Base-by-base conservation (phyloP, 192 early-diverging fungal genomes). In the Backusella psychrophila region DNA sequence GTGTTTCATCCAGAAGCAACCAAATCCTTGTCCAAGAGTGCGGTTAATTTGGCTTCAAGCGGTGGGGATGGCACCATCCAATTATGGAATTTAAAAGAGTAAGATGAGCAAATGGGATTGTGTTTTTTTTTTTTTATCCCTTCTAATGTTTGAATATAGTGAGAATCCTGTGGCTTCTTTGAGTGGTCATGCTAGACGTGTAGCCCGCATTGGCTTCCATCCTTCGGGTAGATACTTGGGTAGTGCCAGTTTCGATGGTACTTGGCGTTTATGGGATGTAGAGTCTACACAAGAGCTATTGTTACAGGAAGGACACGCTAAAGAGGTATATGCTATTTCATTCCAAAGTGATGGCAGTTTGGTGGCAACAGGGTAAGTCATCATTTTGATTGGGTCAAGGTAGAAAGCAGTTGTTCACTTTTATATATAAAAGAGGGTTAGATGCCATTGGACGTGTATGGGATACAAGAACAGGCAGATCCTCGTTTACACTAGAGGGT, bases 201-300 rank as follows among this genome's bases (percentile, higher is more conserved):
- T 99, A 0, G 89, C 93, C 6, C 89, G 94, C 39, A 92, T 99
- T 29, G 92, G 87, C 3, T 97, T 95, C 80, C 98, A 99, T 79
- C 96, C 98, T 6, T 90, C 90, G 19, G 98, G 97, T 8, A 79
- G 87, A 53, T 97, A 89, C 74, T 78, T 99, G 65, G 97, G 93
- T 35, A 83, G 78, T 65, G 82, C 82, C 6, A 85, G 90, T 72
- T 94, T 89, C 76, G 98, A 99, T 78, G 90, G 89, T 42, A 95
- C 96, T 17, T 99, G 98, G 98, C 87, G 98, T 65, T 87, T 99
- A n/a, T 99, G 96, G 96, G 98, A 99, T 81, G 86, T 92, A 21
- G 89, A 93, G 56, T 89, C 91, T 0, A 82, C 86, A 46, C 73
- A 87, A 38, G 96, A 96, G 72, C 79, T 99, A 1, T 74, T 99